Percentiles rank a stretch among this genome's conserved stretches.
Evolutionary conservation across 495 filamentous ascomycete species (phyloP).

Genomic region (Xylaria curta): DNA sequence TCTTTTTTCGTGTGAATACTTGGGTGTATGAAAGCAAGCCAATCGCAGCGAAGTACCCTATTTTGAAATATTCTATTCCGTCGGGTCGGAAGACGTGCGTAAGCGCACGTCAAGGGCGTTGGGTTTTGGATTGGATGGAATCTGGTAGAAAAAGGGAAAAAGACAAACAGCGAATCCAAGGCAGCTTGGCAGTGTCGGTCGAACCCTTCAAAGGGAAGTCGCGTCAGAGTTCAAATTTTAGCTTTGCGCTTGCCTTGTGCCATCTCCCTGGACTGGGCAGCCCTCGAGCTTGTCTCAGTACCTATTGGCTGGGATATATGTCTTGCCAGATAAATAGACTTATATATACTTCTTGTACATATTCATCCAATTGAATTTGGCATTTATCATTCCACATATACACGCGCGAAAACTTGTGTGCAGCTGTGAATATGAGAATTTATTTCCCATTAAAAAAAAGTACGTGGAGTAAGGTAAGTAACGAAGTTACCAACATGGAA

Average conservation of each 20-base stretch:
- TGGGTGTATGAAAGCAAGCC: slow-evolving; percentile 1
- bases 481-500: neutral
- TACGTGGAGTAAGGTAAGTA: no score
- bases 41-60: neutral
- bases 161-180: neutral
- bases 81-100: neutral
- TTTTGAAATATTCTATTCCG: slow-evolving; percentile 4
- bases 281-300: neutral
- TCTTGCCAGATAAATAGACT: slow-evolving; percentile 34
- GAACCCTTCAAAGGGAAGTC: neutral
- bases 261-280: neutral
- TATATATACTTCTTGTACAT: slow-evolving; percentile 38
- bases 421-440: neutral
- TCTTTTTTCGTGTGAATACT: slow-evolving; percentile 11
- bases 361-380: slow-evolving; percentile 21
- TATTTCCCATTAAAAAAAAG: neutral
- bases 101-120: slow-evolving; percentile 14
- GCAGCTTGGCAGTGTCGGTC: neutral
- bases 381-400: neutral
- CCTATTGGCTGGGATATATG: slow-evolving; percentile 2
- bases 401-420: neutral
- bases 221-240: neutral
- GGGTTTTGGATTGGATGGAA: slow-evolving; percentile 5
- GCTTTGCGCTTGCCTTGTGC: neutral
- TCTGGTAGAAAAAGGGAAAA: neutral